phyloP scores from a whole-genome alignment of 2,329 filamentous ascomycete genomes.

The Nemania serpens region DNA sequence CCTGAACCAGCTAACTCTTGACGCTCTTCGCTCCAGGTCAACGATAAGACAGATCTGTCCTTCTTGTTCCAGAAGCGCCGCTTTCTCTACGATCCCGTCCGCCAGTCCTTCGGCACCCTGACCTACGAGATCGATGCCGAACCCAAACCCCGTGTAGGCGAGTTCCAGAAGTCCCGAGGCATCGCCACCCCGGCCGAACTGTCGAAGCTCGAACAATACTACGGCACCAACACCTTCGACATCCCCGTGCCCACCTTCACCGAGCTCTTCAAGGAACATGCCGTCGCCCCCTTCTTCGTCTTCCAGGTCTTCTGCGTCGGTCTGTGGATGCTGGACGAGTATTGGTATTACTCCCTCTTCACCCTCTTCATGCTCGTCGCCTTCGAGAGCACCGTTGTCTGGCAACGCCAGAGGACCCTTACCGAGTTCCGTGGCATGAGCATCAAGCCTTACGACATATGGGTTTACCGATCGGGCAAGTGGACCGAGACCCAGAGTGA shows the following conservation, averaged over 20 bases:
- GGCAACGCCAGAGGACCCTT: constrained; percentile 95
- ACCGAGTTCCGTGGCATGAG: constrained; percentile 98
- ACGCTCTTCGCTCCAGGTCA: constrained; percentile 52
- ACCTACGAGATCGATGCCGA: constrained; percentile 83
- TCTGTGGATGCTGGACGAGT: constrained; percentile 97
- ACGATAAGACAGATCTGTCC: constrained; percentile 75
- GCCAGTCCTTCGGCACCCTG: constrained; percentile 78
- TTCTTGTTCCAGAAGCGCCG: constrained; percentile 98
- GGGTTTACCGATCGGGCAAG: constrained; percentile 83
- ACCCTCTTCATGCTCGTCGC: constrained; percentile 97
- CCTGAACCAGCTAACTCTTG: constrained; percentile 3
- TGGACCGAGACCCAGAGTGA: constrained; percentile 92
- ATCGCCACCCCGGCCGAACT: constrained; percentile 76
- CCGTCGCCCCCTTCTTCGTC: constrained; percentile 97
- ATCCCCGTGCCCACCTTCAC: constrained; percentile 95
- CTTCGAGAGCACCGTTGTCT: constrained; percentile 98
- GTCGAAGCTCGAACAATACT: constrained; percentile 82
- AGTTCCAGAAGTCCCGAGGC: constrained; percentile 81
- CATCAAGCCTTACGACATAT: constrained; percentile 97
- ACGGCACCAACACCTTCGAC: constrained; percentile 94
- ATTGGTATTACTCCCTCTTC: constrained; percentile 99
- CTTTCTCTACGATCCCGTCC: constrained; percentile 79
- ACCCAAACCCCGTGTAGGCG: constrained; percentile 76
- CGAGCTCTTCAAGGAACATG: constrained; percentile 97
- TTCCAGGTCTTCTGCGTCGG: constrained; percentile 99